Evolutionary conservation across 2,329 filamentous ascomycete species (phyloP).

Genomic region (Penicillium sp.): DNA sequence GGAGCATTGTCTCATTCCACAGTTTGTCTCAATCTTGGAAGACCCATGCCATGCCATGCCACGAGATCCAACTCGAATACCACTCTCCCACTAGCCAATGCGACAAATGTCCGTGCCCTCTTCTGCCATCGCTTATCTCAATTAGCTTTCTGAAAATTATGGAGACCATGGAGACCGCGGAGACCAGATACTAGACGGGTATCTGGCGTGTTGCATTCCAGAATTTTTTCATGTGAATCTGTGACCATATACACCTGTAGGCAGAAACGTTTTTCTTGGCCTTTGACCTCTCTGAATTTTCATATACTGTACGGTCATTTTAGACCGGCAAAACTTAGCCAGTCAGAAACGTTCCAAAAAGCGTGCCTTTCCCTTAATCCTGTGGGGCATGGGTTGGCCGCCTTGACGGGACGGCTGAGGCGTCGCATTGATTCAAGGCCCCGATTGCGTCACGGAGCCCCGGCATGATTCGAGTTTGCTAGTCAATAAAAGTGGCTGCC

Average conservation of each 20-base stretch:
- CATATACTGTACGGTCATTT: not conserved
- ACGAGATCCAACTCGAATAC: not conserved
- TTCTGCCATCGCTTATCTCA: not conserved
- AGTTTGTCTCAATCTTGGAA: not conserved
- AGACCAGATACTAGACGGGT: not conserved
- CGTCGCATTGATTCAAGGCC: not conserved
- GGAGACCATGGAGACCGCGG: not conserved
- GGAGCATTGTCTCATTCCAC: conserved; percentile 1
- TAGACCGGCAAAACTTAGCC: not conserved
- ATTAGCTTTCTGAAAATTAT: not conserved
- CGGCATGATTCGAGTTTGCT: not conserved
- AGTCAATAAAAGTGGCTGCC: not conserved
- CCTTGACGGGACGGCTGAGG: not conserved
- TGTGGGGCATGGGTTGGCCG: not conserved
- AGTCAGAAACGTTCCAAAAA: not conserved
- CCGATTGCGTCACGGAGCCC: not conserved
- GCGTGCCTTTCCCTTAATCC: not conserved
- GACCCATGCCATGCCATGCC: not conserved
- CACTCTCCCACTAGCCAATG: not conserved
- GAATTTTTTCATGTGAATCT: not conserved
- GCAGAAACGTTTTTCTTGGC: not conserved
- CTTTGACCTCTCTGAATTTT: not conserved
- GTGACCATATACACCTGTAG: not conserved
- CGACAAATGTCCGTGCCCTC: not conserved
- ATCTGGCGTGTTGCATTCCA: not conserved